These are phyloP conservation scores for Withania somnifera DNA, from an alignment of 305 asterid genomes.

Conservation along the genomic window DNA sequence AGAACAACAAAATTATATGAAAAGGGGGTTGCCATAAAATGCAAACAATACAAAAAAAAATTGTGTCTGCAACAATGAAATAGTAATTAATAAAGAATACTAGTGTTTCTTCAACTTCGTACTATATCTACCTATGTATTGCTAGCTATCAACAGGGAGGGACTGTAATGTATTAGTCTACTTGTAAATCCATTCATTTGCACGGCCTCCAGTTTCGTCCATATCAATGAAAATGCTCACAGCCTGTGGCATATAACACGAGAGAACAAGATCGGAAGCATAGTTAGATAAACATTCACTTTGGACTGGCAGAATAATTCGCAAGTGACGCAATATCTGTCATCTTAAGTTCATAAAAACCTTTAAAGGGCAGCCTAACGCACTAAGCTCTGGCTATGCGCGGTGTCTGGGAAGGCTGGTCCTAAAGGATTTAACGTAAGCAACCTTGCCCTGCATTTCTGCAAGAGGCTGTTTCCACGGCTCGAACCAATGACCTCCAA, in stretches of 20 bases:
- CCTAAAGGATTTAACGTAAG: too few relatives aligned
- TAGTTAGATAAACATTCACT: not conserved
- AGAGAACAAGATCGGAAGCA: not conserved
- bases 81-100: not conserved
- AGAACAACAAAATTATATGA: not conserved
- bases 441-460: too few relatives aligned
- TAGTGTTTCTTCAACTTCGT: not conserved
- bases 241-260: slow-evolving; percentile 38
- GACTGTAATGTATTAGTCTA: slow-evolving; percentile 15
- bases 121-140: not conserved
- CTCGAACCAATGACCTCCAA: too few relatives aligned
- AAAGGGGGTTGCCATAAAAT: not conserved
- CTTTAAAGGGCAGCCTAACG: too few relatives aligned
- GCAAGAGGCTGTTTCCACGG: too few relatives aligned
- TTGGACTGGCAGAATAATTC: not conserved
- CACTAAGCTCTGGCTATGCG: too few relatives aligned
- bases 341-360: not conserved
- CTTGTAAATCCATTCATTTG: slow-evolving; percentile 95
- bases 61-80: not conserved
- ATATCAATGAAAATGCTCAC: slow-evolving; percentile 88
- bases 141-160: not conserved
- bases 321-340: not conserved
- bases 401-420: too few relatives aligned
- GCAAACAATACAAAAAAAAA: not conserved
- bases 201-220: slow-evolving; percentile 97